Evolutionary conservation across 2,329 filamentous ascomycete species (phyloP).

Genomic region (Metarhizium guizhouense): DNA sequence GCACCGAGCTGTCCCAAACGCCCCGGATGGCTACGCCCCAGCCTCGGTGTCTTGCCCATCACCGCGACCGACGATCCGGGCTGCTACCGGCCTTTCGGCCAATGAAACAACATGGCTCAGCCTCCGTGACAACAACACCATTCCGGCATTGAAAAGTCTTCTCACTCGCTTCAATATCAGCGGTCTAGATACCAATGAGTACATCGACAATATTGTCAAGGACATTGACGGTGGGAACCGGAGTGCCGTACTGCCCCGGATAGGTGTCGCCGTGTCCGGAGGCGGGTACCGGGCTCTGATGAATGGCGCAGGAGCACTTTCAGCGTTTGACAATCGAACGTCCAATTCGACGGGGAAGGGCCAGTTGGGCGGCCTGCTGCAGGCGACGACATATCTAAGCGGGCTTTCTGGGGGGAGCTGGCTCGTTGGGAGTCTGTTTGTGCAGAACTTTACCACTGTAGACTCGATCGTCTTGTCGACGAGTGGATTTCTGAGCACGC

Average conservation of each 20-base stretch:
- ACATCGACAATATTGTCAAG: slow-evolving; percentile 9
- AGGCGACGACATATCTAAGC: slow-evolving; percentile 65
- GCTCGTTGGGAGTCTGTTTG: slow-evolving; percentile 64
- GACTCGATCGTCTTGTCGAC: slow-evolving; percentile 23
- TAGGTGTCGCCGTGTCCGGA: slow-evolving; percentile 66
- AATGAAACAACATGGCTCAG: slow-evolving; percentile 12
- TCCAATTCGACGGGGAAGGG: slow-evolving; percentile 40
- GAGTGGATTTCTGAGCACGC: slow-evolving; percentile 18
- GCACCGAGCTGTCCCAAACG: not conserved
- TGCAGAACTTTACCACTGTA: slow-evolving; percentile 69
- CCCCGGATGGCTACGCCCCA: slow-evolving; percentile 10
- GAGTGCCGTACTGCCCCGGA: slow-evolving; percentile 27
- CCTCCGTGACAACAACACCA: slow-evolving; percentile 10
- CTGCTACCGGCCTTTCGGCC: slow-evolving; percentile 8
- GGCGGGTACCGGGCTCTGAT: slow-evolving; percentile 72
- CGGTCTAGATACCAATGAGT: slow-evolving; percentile 9
- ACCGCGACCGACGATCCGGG: slow-evolving; percentile 9
- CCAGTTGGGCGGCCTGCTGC: slow-evolving; percentile 60
- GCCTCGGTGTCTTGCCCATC: slow-evolving; percentile 10
- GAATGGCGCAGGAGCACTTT: slow-evolving; percentile 65
- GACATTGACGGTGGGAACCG: slow-evolving; percentile 2
- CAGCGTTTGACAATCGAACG: slow-evolving; percentile 65
- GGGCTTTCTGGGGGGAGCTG: slow-evolving; percentile 69
- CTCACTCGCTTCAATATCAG: slow-evolving; percentile 11
- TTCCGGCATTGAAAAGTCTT: slow-evolving; percentile 8